Percentiles rank a stretch among this genome's conserved stretches.
phyloP scores from a whole-genome alignment of 192 early-diverging fungal species.

The Entomortierella lignicola region DNA sequence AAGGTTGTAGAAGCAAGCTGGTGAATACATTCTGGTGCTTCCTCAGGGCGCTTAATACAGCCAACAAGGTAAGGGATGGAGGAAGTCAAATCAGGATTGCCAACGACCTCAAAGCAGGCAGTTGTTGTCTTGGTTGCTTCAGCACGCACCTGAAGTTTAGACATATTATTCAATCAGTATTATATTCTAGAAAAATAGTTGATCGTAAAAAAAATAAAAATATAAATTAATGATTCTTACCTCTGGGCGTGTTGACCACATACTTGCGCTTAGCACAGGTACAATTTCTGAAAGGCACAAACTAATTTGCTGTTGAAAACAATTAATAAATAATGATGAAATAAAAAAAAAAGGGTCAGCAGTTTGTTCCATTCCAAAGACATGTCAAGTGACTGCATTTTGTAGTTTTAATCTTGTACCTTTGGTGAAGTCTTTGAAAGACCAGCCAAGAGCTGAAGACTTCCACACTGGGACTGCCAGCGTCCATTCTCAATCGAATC shows the following conservation, averaged over 20 bases:
- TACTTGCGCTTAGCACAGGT: slow-evolving; percentile 76
- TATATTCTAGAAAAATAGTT: neutral
- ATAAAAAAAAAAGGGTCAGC: neutral
- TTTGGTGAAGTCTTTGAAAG: slow-evolving; percentile 61
- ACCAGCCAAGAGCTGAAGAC: slow-evolving; percentile 54
- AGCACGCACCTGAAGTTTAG: slow-evolving; percentile 32
- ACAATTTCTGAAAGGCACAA: slow-evolving; percentile 68
- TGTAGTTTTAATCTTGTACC: slow-evolving; percentile 15
- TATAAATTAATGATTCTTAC: slow-evolving; percentile 47
- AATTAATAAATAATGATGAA: neutral
- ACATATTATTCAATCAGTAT: neutral
- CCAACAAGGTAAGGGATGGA: slow-evolving; percentile 79
- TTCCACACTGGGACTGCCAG: slow-evolving; percentile 74
- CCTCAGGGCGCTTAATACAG: slow-evolving; percentile 81
- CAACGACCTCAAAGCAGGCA: slow-evolving; percentile 73
- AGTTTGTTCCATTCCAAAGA: neutral
- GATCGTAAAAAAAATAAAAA: neutral
- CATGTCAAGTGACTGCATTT: neutral
- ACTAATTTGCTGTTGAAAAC: slow-evolving; percentile 59
- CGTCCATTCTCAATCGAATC: slow-evolving; percentile 78
- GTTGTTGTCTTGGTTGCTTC: slow-evolving; percentile 73
- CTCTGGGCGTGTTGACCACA: slow-evolving; percentile 87
- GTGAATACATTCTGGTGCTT: slow-evolving; percentile 80
- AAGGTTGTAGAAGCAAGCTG: slow-evolving; percentile 85
- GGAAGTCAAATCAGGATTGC: slow-evolving; percentile 81